A percentile compares a stretch with the other conserved stretches of the same genome.
Evolutionary conservation across 2,329 filamentous ascomycete species (phyloP).

Genomic region (Didymellaceae sp.): DNA sequence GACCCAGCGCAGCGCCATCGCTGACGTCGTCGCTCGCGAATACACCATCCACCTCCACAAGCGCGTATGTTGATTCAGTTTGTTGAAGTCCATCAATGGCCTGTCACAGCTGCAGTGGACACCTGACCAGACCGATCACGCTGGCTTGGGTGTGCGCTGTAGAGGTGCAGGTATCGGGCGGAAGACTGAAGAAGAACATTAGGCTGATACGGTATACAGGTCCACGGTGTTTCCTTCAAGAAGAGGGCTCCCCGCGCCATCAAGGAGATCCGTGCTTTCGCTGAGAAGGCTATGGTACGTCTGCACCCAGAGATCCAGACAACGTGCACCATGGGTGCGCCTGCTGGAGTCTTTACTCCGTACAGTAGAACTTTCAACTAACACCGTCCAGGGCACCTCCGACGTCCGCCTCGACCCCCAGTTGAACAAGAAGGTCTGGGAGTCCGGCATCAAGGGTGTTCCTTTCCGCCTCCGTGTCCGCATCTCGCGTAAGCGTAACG

Average conservation of each 20-base stretch:
- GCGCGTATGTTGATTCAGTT: slow-evolving; percentile 83
- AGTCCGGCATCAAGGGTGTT: slow-evolving; percentile 98
- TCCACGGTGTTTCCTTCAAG: slow-evolving; percentile 99
- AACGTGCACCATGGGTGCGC: neutral
- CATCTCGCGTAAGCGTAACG: slow-evolving; percentile 99
- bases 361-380: slow-evolving; percentile 15
- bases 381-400: slow-evolving; percentile 75
- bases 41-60: slow-evolving; percentile 99
- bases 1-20: slow-evolving; percentile 86
- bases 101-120: slow-evolving; percentile 38
- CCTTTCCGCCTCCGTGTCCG: slow-evolving; percentile 96
- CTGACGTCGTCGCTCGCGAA: slow-evolving; percentile 98
- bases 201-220: slow-evolving; percentile 66
- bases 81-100: slow-evolving; percentile 73
- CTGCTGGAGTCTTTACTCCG: neutral
- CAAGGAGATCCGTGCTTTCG: slow-evolving; percentile 99
- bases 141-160: slow-evolving; percentile 22
- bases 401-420: slow-evolving; percentile 98
- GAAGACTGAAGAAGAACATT: slow-evolving; percentile 64
- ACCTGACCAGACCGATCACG: slow-evolving; percentile 27
- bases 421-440: slow-evolving; percentile 99
- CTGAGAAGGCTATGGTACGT: slow-evolving; percentile 93
- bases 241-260: slow-evolving; percentile 98
- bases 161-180: slow-evolving; percentile 61
- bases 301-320: neutral